Conservation (phyloP, 148 eudicot genomes). For the Drosera capensis region DNA sequence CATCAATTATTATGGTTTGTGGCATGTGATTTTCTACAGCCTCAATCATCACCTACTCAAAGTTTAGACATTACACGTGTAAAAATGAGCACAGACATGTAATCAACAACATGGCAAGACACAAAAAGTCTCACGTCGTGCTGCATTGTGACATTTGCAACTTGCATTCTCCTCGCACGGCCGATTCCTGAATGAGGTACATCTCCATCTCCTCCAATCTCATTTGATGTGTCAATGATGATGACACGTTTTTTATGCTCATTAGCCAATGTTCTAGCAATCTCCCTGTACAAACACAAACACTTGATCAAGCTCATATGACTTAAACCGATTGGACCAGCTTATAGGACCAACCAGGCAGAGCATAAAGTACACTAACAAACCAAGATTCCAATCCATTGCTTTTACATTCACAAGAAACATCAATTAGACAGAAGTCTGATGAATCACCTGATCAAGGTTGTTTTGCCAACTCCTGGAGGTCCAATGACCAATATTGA, state of each 20-base stretch:
- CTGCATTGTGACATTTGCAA: slow-evolving; percentile 71
- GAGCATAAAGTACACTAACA: background rate
- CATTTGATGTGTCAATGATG: slow-evolving; percentile 99
- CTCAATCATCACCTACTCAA: slow-evolving; percentile 84
- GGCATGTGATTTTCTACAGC: slow-evolving; percentile 99
- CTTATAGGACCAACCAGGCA: too few species aligned
- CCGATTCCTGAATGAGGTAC: slow-evolving; percentile 97
- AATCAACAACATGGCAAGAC: too few species aligned
- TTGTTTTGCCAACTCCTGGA: slow-evolving; percentile 98
- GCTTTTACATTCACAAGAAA: background rate
- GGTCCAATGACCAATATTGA: slow-evolving; percentile 94
- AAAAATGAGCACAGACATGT: too few species aligned
- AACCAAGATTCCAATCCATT: background rate
- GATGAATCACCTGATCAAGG: slow-evolving; percentile 60
- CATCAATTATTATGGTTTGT: slow-evolving; percentile 87
- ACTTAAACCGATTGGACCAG: too few species aligned
- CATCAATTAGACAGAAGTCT: background rate
- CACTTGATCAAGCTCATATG: background rate
- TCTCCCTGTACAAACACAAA: slow-evolving; percentile 42
- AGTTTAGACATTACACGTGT: too few species aligned
- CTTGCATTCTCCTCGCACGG: slow-evolving; percentile 94
- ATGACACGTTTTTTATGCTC: slow-evolving; percentile 79
- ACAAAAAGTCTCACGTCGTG: slow-evolving; percentile 60
- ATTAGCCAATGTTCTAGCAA: slow-evolving; percentile 93
- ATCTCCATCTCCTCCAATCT: slow-evolving; percentile 99